Evolutionary conservation across 139 green algal genomes (phyloP), one percentile per base, ranked within the genome.

Genomic region (Tetradesmus obliquus): DNA sequence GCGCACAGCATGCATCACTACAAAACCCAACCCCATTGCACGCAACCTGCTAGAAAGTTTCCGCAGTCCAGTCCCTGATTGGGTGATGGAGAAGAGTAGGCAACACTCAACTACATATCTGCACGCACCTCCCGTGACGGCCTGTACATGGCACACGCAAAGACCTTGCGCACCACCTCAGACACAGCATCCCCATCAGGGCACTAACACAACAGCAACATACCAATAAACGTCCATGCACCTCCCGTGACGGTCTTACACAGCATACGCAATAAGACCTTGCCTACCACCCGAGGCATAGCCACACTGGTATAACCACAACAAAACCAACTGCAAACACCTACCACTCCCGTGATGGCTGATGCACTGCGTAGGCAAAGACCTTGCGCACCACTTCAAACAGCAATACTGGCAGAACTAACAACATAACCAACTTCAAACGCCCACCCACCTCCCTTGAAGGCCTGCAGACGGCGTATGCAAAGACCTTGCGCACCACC

Each of bases 361-460:
- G 89, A 1, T 94, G 92, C 12, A 98, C 66, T 3, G 92, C 88
- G 82, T 98, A 98, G 3, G 91, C 94, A 79, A 96, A 51, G 60
- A 97, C 86, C 93, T 97, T 97, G 54, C 96, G 94, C 53, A 95
- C 17, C 8, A 97, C 91, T 57, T 97, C 96, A 6, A 84, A 93
- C 12, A 45, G 32, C 32, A 45, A 45, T 45, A 45, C 32, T 45
- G 32, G 32, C 32, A 45, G 32, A 45, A 45, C 32, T 45, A 45
- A 45, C 32, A 45, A 45, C 32, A 45, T 45, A 45, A 45, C 32
- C 32, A 45, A 45, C 32, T 45, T 45, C 32, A 45, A 45, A 45
- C 32, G 32, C 79, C 15, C 15, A 93, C 87, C 94, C 98, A 96
- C 0, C 96, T 90, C 13, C 0, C 97, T 87, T 0, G 95, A 94